phyloP scores from a whole-genome alignment of 1,284 basidiomycete genomes.

The Somion occarium region DNA sequence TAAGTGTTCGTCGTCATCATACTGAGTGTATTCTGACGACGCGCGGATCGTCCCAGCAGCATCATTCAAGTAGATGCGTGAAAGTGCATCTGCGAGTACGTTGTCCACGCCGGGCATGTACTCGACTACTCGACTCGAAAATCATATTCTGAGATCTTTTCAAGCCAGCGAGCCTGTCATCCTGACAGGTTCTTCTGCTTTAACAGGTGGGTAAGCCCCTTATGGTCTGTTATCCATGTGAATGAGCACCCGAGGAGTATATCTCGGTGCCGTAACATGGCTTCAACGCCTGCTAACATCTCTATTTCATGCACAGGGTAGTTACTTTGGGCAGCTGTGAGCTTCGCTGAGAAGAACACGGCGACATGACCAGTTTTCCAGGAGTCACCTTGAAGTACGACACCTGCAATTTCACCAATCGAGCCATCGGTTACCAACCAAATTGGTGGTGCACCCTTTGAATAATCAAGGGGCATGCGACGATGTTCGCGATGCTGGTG shows the following conservation, averaged over 20 bases:
- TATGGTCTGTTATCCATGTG: slow-evolving; percentile 32
- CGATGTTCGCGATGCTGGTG: slow-evolving; percentile 12
- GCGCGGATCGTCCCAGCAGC: slow-evolving; percentile 19
- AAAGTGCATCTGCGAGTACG: slow-evolving; percentile 29
- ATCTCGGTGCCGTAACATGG: slow-evolving; percentile 18
- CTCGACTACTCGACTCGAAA: slow-evolving; percentile 26
- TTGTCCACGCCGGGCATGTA: slow-evolving; percentile 31
- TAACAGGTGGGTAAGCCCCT: slow-evolving; percentile 25
- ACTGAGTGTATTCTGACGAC: slow-evolving; percentile 19
- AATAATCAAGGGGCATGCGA: slow-evolving; percentile 17
- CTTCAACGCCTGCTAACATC: slow-evolving; percentile 18
- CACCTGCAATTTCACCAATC: slow-evolving; percentile 8
- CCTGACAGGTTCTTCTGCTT: slow-evolving; percentile 28
- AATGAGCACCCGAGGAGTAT: slow-evolving; percentile 28
- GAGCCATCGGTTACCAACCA: slow-evolving; percentile 18
- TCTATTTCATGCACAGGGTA: slow-evolving; percentile 21
- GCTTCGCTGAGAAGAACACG: slow-evolving; percentile 16
- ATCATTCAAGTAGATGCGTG: slow-evolving; percentile 30
- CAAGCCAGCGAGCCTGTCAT: slow-evolving; percentile 26
- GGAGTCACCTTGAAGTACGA: slow-evolving; percentile 17
- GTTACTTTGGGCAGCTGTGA: slow-evolving; percentile 4
- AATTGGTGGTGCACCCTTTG: slow-evolving; percentile 12
- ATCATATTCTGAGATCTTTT: slow-evolving; percentile 27
- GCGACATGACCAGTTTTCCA: slow-evolving; percentile 7
- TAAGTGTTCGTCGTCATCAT: slow-evolving; percentile 10